Conservation (phyloP, 148 eudicot genomes). For the Pouteria glomerata region DNA sequence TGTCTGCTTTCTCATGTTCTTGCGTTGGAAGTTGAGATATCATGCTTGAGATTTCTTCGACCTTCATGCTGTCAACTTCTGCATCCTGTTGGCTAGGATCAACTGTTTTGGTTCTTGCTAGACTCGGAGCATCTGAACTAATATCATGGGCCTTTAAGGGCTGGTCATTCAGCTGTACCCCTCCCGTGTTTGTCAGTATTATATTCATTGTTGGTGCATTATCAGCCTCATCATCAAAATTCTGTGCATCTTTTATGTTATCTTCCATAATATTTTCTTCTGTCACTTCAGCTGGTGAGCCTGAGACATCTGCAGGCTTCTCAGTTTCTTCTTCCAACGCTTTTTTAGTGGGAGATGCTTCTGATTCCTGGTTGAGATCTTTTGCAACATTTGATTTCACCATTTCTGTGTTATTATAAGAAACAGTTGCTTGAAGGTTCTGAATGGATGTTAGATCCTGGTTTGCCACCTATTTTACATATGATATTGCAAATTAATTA, state of each 20-base stretch:
- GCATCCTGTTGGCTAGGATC: constrained; percentile 7
- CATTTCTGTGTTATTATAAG: not conserved
- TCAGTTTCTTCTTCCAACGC: constrained; percentile 6
- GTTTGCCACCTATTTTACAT: constrained; percentile 9
- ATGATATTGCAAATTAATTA: not conserved
- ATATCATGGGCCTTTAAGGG: not conserved
- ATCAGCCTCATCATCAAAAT: not conserved
- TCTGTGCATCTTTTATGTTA: constrained; percentile 9
- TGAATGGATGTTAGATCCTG: constrained; percentile 7
- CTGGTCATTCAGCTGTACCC: constrained; percentile 7
- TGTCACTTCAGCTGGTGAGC: constrained; percentile 5
- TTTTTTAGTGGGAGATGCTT: constrained; percentile 9
- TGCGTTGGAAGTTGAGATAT: constrained; percentile 4
- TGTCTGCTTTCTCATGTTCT: constrained; percentile 3
- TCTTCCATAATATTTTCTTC: constrained; percentile 15
- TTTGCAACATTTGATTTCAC: not conserved
- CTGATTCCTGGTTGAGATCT: constrained; percentile 17
- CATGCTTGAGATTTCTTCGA: constrained; percentile 1
- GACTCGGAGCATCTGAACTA: not conserved
- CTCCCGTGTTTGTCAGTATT: constrained; percentile 8
- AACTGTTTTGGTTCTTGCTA: not conserved
- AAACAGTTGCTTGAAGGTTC: constrained; percentile 5
- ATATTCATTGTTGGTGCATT: not conserved
- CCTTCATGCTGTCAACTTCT: constrained; percentile 6
- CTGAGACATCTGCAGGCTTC: constrained; percentile 3